Percentiles rank a stretch among this genome's conserved stretches.
Evolutionary conservation across 805 yeast species (phyloP).

Genomic region (Wickerhamia fluorescens): DNA sequence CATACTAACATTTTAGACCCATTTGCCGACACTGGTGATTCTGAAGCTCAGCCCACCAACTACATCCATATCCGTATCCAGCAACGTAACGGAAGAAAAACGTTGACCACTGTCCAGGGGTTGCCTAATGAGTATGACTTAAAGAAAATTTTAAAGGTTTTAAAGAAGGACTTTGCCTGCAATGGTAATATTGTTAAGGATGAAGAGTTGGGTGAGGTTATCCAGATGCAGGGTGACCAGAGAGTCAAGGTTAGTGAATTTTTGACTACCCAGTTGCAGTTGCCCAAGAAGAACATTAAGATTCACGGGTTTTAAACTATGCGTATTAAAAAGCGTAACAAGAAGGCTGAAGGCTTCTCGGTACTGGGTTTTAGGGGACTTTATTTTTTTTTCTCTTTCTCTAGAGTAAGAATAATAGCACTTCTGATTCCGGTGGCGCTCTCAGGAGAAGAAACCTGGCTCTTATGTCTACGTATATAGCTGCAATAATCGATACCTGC

Average conservation of each 20-base stretch:
- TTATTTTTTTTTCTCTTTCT: no score
- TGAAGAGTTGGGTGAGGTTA: constrained; percentile 92
- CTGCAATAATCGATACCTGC: no score
- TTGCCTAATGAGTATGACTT: constrained; percentile 90
- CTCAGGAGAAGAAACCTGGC: no score
- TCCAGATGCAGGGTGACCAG: constrained; percentile 98
- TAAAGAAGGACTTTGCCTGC: constrained; percentile 98
- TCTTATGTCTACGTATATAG: no score
- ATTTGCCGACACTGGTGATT: constrained; percentile 99
- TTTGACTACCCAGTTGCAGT: constrained; percentile 74
- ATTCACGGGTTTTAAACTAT: constrained; percentile 84
- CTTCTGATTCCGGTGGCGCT: no score
- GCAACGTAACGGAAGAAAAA: constrained; percentile 99
- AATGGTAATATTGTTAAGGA: constrained; percentile 97
- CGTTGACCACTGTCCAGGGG: constrained; percentile 97
- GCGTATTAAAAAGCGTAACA: no score
- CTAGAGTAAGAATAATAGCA: no score
- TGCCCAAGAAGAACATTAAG: constrained; percentile 94
- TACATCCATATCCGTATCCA: constrained; percentile 98
- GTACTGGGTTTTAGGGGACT: no score
- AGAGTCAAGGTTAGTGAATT: constrained; percentile 94
- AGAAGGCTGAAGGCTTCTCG: no score
- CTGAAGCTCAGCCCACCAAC: constrained; percentile 92
- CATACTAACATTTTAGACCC: constrained; percentile 63
- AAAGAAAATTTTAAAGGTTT: constrained; percentile 86